phyloP scores from a whole-genome alignment of 2,329 filamentous ascomycete species.

The Aspergillus fischeri region DNA sequence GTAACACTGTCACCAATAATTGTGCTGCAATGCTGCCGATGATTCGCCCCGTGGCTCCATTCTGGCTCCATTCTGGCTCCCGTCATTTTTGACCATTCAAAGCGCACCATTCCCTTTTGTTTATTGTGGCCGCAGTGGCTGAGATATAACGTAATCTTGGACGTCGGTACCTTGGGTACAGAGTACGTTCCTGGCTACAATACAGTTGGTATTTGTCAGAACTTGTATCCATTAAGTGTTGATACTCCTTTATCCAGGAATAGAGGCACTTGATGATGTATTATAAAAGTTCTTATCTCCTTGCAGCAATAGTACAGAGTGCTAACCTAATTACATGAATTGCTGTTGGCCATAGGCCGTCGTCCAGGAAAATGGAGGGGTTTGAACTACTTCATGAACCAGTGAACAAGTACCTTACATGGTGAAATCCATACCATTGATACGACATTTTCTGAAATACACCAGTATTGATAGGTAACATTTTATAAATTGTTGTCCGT shows the following conservation, averaged over 20 bases:
- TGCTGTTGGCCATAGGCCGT: not conserved
- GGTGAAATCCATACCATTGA: not conserved
- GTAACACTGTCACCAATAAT: conserved; percentile 14
- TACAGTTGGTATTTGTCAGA: not conserved
- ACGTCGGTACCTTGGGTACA: no score
- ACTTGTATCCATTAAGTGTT: not conserved
- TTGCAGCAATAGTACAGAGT: not conserved
- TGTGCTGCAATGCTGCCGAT: not conserved
- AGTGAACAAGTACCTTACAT: not conserved
- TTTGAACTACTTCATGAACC: no score
- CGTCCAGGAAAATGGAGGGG: not conserved
- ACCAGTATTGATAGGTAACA: not conserved
- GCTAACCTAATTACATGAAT: not conserved
- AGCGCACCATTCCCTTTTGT: conserved; percentile 1
- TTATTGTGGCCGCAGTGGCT: not conserved
- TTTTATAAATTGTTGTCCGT: not conserved
- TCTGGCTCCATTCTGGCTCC: not conserved
- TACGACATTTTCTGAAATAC: not conserved
- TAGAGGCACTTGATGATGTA: no score
- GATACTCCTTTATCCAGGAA: not conserved
- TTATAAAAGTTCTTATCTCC: not conserved
- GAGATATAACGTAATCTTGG: not conserved
- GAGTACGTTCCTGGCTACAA: not conserved
- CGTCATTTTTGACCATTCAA: conserved; percentile 4
- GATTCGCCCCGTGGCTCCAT: conserved; percentile 7